These are phyloP conservation scores for Teunomyces pallodes DNA, from an alignment of 805 yeast species.

Conservation along the genomic window DNA sequence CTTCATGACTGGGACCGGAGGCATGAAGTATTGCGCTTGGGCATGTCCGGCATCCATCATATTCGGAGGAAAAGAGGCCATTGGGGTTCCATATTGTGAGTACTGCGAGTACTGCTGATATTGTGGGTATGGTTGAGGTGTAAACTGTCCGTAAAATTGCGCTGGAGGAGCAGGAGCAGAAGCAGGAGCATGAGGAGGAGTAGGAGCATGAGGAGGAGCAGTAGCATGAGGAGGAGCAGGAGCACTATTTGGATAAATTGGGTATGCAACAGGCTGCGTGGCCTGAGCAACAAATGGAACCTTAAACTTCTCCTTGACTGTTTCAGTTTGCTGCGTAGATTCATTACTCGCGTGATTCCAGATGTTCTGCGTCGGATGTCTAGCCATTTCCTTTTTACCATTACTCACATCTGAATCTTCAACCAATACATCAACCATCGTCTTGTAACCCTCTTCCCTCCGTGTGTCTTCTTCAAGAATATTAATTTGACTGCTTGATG, in stretches of 20 bases:
- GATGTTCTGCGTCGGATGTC: not conserved
- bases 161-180: not conserved
- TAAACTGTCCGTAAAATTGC: not conserved
- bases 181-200: not conserved
- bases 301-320: not conserved
- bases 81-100: conserved; percentile 1
- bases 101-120: conserved; percentile 5
- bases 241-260: not conserved
- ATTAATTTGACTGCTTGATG: not conserved
- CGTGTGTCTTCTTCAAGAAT: conserved; percentile 1
- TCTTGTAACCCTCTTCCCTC: conserved; percentile 12
- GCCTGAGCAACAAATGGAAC: not conserved
- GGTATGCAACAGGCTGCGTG: not conserved
- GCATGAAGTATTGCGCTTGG: not conserved
- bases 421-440: conserved; percentile 19
- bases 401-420: conserved; percentile 2
- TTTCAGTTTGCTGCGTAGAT: not conserved
- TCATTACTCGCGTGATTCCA: not conserved
- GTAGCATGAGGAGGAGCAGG: not conserved
- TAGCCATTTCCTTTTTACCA: not conserved
- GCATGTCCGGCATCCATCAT: not conserved
- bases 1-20: not conserved
- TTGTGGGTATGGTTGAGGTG: conserved; percentile 1
- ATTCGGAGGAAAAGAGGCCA: not conserved
- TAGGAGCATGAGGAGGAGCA: too few relatives aligned